These are phyloP conservation scores for Geotrichum aggregatum DNA, from an alignment of 1,139 yeast species.

Conservation along the genomic window DNA sequence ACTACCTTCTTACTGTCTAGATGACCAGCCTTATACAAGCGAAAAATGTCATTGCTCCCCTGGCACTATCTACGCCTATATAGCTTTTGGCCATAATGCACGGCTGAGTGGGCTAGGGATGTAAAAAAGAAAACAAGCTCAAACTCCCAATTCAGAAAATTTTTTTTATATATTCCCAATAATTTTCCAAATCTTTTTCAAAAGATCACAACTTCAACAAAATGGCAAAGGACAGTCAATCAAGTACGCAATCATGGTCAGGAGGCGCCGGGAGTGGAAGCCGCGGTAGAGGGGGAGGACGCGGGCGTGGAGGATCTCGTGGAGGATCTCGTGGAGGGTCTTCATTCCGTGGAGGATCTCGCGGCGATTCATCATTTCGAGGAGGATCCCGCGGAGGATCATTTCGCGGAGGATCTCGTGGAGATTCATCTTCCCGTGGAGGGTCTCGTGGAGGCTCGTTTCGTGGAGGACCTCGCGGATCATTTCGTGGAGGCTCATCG, in stretches of 20 bases:
- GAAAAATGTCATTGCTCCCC: no score
- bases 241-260: neutral
- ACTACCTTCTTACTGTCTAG: neutral
- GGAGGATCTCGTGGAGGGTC: neutral
- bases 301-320: neutral
- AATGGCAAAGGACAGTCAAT: constrained; percentile 9
- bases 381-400: neutral
- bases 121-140: neutral
- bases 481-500: neutral
- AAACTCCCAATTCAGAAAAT: constrained; percentile 1
- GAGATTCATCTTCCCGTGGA: neutral
- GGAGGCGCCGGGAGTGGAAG: neutral
- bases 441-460: neutral
- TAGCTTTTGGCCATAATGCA: no score
- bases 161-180: no score
- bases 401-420: neutral
- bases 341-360: neutral
- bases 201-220: neutral
- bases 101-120: constrained; percentile 6
- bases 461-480: neutral
- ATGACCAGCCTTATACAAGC: neutral
- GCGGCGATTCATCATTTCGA: neutral
- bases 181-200: no score
- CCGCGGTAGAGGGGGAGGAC: neutral
- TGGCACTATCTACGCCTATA: no score